Evolutionary conservation across 495 filamentous ascomycete species (phyloP).

Genomic region (Talaromyces liani): DNA sequence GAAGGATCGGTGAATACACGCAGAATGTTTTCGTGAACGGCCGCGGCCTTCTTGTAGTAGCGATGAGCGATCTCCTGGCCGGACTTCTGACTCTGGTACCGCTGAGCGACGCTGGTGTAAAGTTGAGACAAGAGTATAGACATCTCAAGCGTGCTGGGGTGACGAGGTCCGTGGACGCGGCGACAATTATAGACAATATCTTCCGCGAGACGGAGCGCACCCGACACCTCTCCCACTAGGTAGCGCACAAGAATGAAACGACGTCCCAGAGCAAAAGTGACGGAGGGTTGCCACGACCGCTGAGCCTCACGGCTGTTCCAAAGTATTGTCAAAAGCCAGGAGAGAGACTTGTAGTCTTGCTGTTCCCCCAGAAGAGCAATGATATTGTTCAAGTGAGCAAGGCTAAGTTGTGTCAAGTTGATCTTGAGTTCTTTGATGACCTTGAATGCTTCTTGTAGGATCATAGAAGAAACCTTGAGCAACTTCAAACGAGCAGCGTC

Average conservation of each 20-base stretch:
- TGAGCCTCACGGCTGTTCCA: constrained; percentile 28
- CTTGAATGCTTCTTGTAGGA: constrained; percentile 19
- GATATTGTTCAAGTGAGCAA: constrained; percentile 25
- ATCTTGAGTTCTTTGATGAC: constrained; percentile 22
- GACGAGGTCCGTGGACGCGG: constrained; percentile 29
- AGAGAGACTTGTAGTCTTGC: constrained; percentile 29
- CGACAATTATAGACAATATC: constrained; percentile 37
- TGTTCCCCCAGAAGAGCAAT: constrained; percentile 29
- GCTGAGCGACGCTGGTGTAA: constrained; percentile 29
- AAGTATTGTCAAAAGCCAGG: constrained; percentile 26
- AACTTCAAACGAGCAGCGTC: constrained; percentile 17
- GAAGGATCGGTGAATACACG: constrained; percentile 26
- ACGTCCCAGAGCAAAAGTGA: constrained; percentile 30
- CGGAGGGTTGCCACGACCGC: constrained; percentile 11
- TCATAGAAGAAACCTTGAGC: constrained; percentile 13
- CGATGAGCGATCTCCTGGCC: constrained; percentile 27
- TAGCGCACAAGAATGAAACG: constrained; percentile 32
- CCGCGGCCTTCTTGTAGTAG: constrained; percentile 34
- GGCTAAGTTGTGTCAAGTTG: constrained; percentile 21
- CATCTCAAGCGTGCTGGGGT: constrained; percentile 29
- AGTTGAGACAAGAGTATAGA: constrained; percentile 31
- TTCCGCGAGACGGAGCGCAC: constrained; percentile 29
- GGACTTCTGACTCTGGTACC: constrained; percentile 24
- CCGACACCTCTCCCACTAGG: constrained; percentile 21
- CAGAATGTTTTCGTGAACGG: constrained; percentile 31